A percentile compares a stretch with the other conserved stretches of the same genome.
These are phyloP conservation scores for Neurospora sp. DNA, from an alignment of 495 filamentous ascomycete genomes.

Conservation along the genomic window DNA sequence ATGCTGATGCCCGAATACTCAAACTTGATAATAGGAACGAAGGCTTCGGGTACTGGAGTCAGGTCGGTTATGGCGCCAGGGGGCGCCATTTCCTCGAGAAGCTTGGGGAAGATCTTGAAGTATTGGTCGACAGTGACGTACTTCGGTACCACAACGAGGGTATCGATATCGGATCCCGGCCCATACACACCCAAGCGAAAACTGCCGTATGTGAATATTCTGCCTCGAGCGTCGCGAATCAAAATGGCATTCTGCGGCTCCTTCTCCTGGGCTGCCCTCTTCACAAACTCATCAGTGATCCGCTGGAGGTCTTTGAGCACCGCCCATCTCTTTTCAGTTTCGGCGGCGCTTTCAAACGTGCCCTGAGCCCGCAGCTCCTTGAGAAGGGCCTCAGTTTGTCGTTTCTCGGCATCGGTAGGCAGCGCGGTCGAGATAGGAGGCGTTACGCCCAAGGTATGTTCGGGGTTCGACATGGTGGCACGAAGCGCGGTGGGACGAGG, in stretches of 20 bases:
- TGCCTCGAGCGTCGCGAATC: slow-evolving; percentile 72
- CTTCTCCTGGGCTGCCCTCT: slow-evolving; percentile 57
- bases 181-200: slow-evolving; percentile 90
- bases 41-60: slow-evolving; percentile 77
- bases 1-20: slow-evolving; percentile 84
- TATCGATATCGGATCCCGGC: slow-evolving; percentile 96
- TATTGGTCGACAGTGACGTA: slow-evolving; percentile 83
- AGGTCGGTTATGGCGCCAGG: slow-evolving; percentile 73
- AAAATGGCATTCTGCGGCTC: slow-evolving; percentile 66
- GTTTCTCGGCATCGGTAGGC: slow-evolving; percentile 65
- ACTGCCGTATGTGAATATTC: slow-evolving; percentile 91
- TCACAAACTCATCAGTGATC: slow-evolving; percentile 77
- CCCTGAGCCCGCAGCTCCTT: slow-evolving; percentile 77
- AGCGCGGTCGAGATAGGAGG: slow-evolving; percentile 67
- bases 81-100: slow-evolving; percentile 63
- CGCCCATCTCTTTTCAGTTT: slow-evolving; percentile 54
- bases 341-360: slow-evolving; percentile 74
- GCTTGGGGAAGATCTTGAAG: slow-evolving; percentile 72
- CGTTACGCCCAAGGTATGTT: slow-evolving; percentile 63
- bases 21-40: slow-evolving; percentile 93
- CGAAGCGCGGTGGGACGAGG: not conserved
- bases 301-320: slow-evolving; percentile 64
- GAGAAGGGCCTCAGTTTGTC: slow-evolving; percentile 65
- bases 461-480: slow-evolving; percentile 14
- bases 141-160: slow-evolving; percentile 79